These are phyloP conservation scores for Hondaea fermentalgiana DNA, from an alignment of 108 stramenopile species.

Conservation along the genomic window DNA sequence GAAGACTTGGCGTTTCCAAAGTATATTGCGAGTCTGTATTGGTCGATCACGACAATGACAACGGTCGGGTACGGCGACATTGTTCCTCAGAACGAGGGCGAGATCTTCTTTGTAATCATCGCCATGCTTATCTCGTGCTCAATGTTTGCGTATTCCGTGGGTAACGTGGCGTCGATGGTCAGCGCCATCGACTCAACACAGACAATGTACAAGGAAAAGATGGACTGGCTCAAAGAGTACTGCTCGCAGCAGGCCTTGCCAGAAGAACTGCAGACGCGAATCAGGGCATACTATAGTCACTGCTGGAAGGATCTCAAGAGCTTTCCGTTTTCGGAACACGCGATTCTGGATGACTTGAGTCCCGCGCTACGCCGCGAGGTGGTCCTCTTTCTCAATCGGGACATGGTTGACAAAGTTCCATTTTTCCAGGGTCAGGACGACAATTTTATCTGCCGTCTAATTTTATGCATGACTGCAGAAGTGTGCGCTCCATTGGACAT, in stretches of 20 bases:
- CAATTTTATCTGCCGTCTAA: background rate
- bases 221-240: background rate
- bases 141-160: slow-evolving; percentile 27
- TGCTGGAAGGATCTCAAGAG: background rate
- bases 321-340: background rate
- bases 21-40: slow-evolving; percentile 24
- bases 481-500: background rate
- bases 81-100: background rate
- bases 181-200: background rate
- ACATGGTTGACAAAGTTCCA: background rate
- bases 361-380: slow-evolving; percentile 13
- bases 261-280: background rate
- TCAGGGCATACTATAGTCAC: background rate
- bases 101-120: slow-evolving; percentile 7
- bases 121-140: slow-evolving; percentile 17
- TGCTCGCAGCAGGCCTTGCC: background rate
- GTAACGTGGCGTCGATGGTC: background rate
- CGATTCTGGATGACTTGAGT: background rate
- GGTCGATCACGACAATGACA: slow-evolving; percentile 30
- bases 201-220: slow-evolving; percentile 1
- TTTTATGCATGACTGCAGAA: background rate
- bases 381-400: background rate
- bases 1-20: background rate
- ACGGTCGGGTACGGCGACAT: slow-evolving; percentile 32
- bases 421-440: background rate